A percentile compares a stretch with the other conserved stretches of the same genome.
These are phyloP conservation scores for Chernovozyma sophiae-reginae DNA, from an alignment of 1,139 yeast species.

Conservation along the genomic window DNA sequence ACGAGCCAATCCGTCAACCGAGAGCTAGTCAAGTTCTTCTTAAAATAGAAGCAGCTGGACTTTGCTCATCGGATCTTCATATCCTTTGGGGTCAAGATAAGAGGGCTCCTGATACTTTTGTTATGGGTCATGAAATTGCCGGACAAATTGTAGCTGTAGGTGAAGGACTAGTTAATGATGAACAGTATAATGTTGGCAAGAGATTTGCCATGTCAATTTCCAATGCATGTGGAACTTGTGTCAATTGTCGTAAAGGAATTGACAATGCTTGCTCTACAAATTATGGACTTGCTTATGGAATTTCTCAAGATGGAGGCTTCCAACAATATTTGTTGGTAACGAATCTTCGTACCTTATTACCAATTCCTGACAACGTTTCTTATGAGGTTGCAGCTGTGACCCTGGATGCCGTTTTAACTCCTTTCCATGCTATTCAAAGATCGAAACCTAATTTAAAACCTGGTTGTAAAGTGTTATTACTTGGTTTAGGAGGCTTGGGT, in stretches of 20 bases:
- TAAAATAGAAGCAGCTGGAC: conserved; percentile 50
- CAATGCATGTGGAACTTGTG: conserved; percentile 43
- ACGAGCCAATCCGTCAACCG: conserved; percentile 38
- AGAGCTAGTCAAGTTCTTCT: conserved; percentile 34
- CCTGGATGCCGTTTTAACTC: conserved; percentile 48
- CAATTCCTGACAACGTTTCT: conserved; percentile 45
- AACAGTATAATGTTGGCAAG: conserved; percentile 27
- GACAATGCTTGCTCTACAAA: conserved; percentile 34
- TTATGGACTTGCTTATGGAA: conserved; percentile 31
- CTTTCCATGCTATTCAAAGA: conserved; percentile 46
- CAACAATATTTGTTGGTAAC: conserved; percentile 41
- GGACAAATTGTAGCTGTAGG: conserved; percentile 46
- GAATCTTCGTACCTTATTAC: conserved; percentile 33
- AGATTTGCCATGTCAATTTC: conserved; percentile 36
- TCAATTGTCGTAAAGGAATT: conserved; percentile 37
- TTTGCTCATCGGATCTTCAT: conserved; percentile 51
- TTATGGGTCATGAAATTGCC: conserved; percentile 59
- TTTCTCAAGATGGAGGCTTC: conserved; percentile 48
- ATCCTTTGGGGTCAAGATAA: conserved; percentile 28
- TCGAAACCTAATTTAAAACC: conserved; percentile 31
- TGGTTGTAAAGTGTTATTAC: conserved; percentile 35
- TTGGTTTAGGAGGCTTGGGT: conserved; percentile 52
- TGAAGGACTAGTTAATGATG: conserved; percentile 18
- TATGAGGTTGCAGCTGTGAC: conserved; percentile 48
- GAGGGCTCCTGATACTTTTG: conserved; percentile 26